A percentile compares a stretch with the other conserved stretches of the same genome.
Evolutionary conservation across 345 rosid species (phyloP).

Genomic region (Geranium rotundifolium): DNA sequence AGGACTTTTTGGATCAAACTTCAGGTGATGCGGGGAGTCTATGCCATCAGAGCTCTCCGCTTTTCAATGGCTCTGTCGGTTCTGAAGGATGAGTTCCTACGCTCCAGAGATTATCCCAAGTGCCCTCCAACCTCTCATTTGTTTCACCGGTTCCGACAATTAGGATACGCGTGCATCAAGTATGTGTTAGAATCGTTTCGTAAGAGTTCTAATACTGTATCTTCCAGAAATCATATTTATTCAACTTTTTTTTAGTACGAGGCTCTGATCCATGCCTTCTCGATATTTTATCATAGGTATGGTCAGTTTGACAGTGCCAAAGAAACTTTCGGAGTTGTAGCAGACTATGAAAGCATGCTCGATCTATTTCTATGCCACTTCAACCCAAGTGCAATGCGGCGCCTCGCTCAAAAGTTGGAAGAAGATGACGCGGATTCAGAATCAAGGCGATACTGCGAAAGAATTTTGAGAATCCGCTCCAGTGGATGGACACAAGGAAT

Average conservation of each 20-base stretch:
- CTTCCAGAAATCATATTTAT: no score
- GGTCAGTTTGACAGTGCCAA: slow-evolving; percentile 93
- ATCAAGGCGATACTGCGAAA: slow-evolving; percentile 79
- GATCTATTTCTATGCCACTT: slow-evolving; percentile 79
- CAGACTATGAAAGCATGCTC: slow-evolving; percentile 88
- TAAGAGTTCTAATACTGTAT: not conserved
- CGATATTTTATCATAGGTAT: slow-evolving; percentile 41
- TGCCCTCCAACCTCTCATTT: slow-evolving; percentile 87
- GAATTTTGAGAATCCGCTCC: slow-evolving; percentile 85
- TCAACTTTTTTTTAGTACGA: no score
- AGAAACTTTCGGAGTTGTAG: slow-evolving; percentile 95
- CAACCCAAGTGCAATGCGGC: slow-evolving; percentile 39
- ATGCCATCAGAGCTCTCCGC: slow-evolving; percentile 86
- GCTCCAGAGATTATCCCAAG: slow-evolving; percentile 98
- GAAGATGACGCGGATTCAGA: slow-evolving; percentile 84
- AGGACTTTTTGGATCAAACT: slow-evolving; percentile 9
- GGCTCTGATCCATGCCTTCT: no score
- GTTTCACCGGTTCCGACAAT: slow-evolving; percentile 86
- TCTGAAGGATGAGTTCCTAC: slow-evolving; percentile 85
- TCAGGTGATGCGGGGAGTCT: slow-evolving; percentile 63
- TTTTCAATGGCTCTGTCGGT: slow-evolving; percentile 85
- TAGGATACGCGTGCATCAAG: slow-evolving; percentile 96
- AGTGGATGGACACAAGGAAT: slow-evolving; percentile 99
- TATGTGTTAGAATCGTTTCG: slow-evolving; percentile 21
- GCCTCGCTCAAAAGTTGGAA: slow-evolving; percentile 91